Conservation (phyloP, 139 green algal species). For the Chlorella sorokiniana region DNA sequence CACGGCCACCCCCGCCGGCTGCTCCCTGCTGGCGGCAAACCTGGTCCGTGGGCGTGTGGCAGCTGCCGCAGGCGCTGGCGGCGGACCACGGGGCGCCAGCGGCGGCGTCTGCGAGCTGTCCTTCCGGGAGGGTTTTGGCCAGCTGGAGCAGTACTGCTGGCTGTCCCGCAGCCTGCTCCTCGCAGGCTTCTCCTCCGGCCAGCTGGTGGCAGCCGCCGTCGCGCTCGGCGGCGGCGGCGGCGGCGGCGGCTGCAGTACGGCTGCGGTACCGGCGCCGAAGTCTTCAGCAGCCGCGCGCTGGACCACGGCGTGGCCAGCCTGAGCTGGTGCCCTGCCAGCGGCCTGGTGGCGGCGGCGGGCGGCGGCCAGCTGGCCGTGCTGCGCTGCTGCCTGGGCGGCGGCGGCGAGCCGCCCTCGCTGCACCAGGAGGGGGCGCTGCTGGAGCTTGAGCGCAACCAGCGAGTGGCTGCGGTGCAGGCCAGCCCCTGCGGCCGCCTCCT, state of each 20-base stretch:
- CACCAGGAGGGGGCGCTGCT: conserved; percentile 62
- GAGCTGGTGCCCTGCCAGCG: conserved; percentile 57
- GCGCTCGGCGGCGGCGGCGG: too few relatives aligned
- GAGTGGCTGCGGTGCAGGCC: conserved; percentile 56
- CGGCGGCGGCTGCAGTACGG: not conserved
- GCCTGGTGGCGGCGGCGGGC: conserved; percentile 57
- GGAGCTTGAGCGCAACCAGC: conserved; percentile 57
- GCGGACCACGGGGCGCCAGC: conserved; percentile 27
- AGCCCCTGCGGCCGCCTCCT: conserved; percentile 73
- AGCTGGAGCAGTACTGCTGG: conserved; percentile 73
- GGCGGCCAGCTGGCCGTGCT: conserved; percentile 60
- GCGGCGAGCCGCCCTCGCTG: not conserved
- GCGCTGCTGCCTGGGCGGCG: conserved; percentile 37
- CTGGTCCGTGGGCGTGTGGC: conserved; percentile 19
- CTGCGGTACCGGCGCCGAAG: not conserved
- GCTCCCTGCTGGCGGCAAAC: conserved; percentile 9
- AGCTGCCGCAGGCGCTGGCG: conserved; percentile 12
- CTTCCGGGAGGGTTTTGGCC: conserved; percentile 73
- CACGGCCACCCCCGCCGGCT: not conserved
- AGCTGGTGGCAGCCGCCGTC: conserved; percentile 55
- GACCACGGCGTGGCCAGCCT: not conserved
- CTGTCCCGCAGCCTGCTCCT: conserved; percentile 78
- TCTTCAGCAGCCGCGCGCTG: conserved; percentile 25
- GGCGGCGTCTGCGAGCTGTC: conserved; percentile 67
- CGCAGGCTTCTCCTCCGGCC: conserved; percentile 61